These are phyloP conservation scores for Mycena venus DNA, from an alignment of 768 basidiomycete genomes.

Conservation along the genomic window DNA sequence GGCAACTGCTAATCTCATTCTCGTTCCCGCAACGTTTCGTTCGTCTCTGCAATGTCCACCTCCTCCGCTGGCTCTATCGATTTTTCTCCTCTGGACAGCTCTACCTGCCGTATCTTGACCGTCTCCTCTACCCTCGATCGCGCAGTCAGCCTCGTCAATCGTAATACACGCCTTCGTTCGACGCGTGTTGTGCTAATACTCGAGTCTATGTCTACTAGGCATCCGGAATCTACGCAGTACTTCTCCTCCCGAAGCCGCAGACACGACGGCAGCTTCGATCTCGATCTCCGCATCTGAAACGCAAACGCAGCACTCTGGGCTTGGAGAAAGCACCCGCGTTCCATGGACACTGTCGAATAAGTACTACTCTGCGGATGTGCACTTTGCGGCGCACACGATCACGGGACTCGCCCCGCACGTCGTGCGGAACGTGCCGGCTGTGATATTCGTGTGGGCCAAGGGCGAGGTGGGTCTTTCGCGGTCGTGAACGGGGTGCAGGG, in stretches of 20 bases:
- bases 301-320: slow-evolving; percentile 22
- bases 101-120: slow-evolving; percentile 50
- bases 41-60: slow-evolving; percentile 23
- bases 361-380: slow-evolving; percentile 85
- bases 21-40: no score
- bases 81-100: slow-evolving; percentile 32
- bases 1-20: not conserved
- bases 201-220: slow-evolving; percentile 1
- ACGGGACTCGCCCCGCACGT: slow-evolving; percentile 56
- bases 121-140: slow-evolving; percentile 44
- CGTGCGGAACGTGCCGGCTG: slow-evolving; percentile 70
- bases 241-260: not conserved
- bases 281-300: not conserved
- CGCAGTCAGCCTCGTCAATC: slow-evolving; percentile 45
- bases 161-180: slow-evolving; percentile 38
- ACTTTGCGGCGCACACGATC: slow-evolving; percentile 69
- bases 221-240: slow-evolving; percentile 19
- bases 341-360: slow-evolving; percentile 86
- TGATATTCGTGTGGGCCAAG: slow-evolving; percentile 78
- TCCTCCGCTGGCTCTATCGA: slow-evolving; percentile 24
- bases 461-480: slow-evolving; percentile 76
- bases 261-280: slow-evolving; percentile 13
- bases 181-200: slow-evolving; percentile 20
- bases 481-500: no score
- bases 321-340: slow-evolving; percentile 48